These are phyloP conservation scores for Phaeosphaeriaceae sp. DNA, from an alignment of 2,329 filamentous ascomycete species.

Conservation along the genomic window DNA sequence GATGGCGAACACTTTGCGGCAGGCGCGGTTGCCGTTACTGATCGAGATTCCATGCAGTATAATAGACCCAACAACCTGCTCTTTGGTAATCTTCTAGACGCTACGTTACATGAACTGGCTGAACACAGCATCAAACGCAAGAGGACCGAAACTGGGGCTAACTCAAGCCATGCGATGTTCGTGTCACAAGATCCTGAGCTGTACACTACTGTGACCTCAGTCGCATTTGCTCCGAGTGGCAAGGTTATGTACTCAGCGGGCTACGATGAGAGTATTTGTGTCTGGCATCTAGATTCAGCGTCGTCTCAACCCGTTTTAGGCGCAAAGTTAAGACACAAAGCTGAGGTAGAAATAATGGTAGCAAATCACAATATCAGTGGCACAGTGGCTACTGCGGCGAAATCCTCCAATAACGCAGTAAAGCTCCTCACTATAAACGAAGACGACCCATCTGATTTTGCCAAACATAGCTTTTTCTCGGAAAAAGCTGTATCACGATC, in stretches of 20 bases:
- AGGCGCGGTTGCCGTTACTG: conserved; percentile 63
- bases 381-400: conserved; percentile 58
- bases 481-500: conserved; percentile 35
- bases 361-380: conserved; percentile 42
- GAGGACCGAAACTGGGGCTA: conserved; percentile 47
- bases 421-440: conserved; percentile 36
- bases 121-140: conserved; percentile 58
- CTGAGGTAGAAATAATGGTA: conserved; percentile 59
- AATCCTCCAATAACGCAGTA: conserved; percentile 41
- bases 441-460: conserved; percentile 15
- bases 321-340: conserved; percentile 51
- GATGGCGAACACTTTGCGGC: conserved; percentile 62
- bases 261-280: conserved; percentile 58
- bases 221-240: conserved; percentile 58
- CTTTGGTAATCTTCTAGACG: conserved; percentile 54
- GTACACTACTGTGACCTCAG: conserved; percentile 63
- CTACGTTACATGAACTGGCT: conserved; percentile 58
- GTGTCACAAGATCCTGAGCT: conserved; percentile 59
- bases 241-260: conserved; percentile 60
- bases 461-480: conserved; percentile 31
- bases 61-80: conserved; percentile 65
- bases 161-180: conserved; percentile 54
- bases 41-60: conserved; percentile 64
- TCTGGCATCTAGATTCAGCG: conserved; percentile 47
- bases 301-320: conserved; percentile 27